Conservation (phyloP, 495 filamentous ascomycete genomes). For the Neurospora intermedia region DNA sequence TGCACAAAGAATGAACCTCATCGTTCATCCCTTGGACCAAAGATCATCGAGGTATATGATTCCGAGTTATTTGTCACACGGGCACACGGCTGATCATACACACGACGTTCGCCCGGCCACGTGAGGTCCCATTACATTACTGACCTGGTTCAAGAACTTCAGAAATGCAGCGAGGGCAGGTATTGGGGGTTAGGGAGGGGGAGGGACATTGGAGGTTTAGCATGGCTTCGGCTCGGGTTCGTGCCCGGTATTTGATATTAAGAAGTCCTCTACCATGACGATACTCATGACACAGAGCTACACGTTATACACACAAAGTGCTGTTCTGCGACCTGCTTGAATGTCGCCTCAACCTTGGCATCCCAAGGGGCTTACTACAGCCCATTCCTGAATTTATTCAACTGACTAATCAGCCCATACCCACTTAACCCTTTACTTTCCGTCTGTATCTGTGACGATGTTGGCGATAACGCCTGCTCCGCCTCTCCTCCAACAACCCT, state of each 20-base stretch:
- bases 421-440: slow-evolving; percentile 37
- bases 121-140: neutral
- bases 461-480: slow-evolving; percentile 5
- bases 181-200: too few species aligned
- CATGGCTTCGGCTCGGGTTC: neutral
- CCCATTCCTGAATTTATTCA: slow-evolving; percentile 69
- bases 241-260: neutral
- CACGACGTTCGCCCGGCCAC: neutral
- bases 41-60: neutral
- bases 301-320: neutral
- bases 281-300: neutral
- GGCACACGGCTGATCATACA: neutral
- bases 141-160: neutral
- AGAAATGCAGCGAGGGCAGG: neutral
- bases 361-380: slow-evolving; percentile 33
- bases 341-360: neutral
- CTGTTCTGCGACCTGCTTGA: neutral
- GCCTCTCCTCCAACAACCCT: slow-evolving; percentile 4
- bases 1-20: neutral
- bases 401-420: slow-evolving; percentile 68
- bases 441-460: neutral
- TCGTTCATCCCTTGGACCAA: neutral
- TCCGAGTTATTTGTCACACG: neutral
- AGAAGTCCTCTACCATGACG: neutral
- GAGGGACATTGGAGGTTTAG: neutral